A percentile compares a stretch with the other conserved stretches of the same genome.
phyloP scores from a whole-genome alignment of 2,329 filamentous ascomycete genomes.

The Trichoderma sp. region DNA sequence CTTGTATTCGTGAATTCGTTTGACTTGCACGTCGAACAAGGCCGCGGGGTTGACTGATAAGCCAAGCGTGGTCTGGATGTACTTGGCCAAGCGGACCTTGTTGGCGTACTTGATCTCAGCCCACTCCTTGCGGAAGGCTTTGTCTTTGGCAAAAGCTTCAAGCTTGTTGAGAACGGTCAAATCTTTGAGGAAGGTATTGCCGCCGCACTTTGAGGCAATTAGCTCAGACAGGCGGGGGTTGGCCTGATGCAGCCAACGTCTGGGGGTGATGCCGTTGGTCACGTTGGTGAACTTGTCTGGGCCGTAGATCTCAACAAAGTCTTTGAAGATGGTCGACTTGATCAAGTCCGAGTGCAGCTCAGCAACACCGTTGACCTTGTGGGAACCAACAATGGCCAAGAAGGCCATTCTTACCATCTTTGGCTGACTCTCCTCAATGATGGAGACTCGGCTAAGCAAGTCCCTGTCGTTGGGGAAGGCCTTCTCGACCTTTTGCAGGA shows the following conservation, averaged over 20 bases:
- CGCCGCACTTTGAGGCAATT: slow-evolving; percentile 86
- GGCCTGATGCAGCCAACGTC: slow-evolving; percentile 95
- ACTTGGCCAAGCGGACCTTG: slow-evolving; percentile 88
- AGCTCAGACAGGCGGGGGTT: slow-evolving; percentile 91
- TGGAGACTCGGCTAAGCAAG: slow-evolving; percentile 83
- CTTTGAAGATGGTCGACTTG: slow-evolving; percentile 99
- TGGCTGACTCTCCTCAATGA: slow-evolving; percentile 94
- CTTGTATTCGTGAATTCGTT: slow-evolving; percentile 99
- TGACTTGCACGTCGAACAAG: slow-evolving; percentile 96
- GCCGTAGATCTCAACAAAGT: slow-evolving; percentile 94
- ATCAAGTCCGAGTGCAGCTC: slow-evolving; percentile 97
- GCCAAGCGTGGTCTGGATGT: slow-evolving; percentile 81
- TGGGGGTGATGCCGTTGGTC: slow-evolving; percentile 95
- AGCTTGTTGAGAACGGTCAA: slow-evolving; percentile 84
- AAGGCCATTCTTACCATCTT: slow-evolving; percentile 99
- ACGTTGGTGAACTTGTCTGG: slow-evolving; percentile 98
- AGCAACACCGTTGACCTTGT: slow-evolving; percentile 98
- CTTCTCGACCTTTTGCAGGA: slow-evolving; percentile 89
- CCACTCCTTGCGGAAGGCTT: slow-evolving; percentile 91
- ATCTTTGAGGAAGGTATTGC: slow-evolving; percentile 85
- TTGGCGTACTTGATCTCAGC: slow-evolving; percentile 95
- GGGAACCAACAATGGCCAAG: slow-evolving; percentile 92
- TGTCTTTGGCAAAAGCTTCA: slow-evolving; percentile 81
- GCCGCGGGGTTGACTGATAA: slow-evolving; percentile 84
- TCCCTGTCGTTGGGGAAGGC: slow-evolving; percentile 89